Evolutionary conservation across 352 stramenopile genomes (phyloP).

Genomic region (Phytophthora kernoviae): DNA sequence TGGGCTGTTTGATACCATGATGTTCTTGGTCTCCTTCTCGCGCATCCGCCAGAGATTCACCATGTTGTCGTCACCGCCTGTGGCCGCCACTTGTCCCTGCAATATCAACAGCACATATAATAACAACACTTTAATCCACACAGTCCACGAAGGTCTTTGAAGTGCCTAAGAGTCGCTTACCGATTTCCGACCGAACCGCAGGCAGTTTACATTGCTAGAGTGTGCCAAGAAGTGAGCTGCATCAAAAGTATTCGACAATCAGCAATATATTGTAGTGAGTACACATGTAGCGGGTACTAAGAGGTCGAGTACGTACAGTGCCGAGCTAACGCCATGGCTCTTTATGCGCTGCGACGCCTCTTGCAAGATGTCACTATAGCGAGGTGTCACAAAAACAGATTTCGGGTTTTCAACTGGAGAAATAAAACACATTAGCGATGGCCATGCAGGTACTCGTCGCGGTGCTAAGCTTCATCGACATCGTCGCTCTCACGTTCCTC

Average conservation of each 20-base stretch:
- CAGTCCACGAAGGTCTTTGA: not conserved
- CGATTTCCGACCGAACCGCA: conserved; percentile 84
- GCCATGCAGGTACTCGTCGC: conserved; percentile 76
- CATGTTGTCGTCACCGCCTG: conserved; percentile 77
- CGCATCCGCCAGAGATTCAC: conserved; percentile 88
- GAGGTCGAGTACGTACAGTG: conserved; percentile 48
- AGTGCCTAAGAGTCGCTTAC: conserved; percentile 31
- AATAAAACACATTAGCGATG: conserved; percentile 6
- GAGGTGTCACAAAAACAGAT: not conserved
- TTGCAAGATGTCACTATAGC: not conserved
- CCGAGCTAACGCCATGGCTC: conserved; percentile 49
- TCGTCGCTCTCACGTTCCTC: conserved; percentile 86
- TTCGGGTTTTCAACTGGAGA: conserved; percentile 9
- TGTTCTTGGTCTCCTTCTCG: conserved; percentile 89
- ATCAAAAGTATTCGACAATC: conserved; percentile 1
- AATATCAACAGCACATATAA: conserved; percentile 5
- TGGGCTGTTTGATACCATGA: conserved; percentile 53
- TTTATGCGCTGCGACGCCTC: not conserved
- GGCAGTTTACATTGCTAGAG: conserved; percentile 82
- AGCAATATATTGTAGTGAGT: not conserved
- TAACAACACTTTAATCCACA: not conserved
- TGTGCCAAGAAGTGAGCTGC: conserved; percentile 82
- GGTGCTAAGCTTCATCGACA: conserved; percentile 84
- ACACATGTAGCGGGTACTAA: not conserved
- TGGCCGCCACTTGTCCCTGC: conserved; percentile 81